phyloP scores from a whole-genome alignment of 495 filamentous ascomycete species.

The Hypoxylon subgilvum region DNA sequence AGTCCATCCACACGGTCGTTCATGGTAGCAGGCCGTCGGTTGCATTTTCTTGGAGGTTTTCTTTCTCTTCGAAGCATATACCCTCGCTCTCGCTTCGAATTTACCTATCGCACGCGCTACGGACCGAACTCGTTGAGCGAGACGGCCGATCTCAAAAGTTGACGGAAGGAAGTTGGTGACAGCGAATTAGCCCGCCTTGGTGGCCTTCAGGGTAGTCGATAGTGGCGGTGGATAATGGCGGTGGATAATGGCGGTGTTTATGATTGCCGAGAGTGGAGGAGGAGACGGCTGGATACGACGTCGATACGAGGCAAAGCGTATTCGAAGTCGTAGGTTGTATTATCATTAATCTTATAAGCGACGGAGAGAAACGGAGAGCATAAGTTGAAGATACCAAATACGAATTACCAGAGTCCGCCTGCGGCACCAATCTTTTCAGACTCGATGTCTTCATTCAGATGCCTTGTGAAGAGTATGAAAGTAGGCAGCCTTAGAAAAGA shows the following conservation, averaged over 20 bases:
- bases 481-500: not conserved
- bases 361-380: constrained; percentile 1
- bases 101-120: constrained; percentile 1
- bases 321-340: constrained; percentile 10
- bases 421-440: constrained; percentile 1
- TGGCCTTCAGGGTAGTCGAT: constrained; percentile 12
- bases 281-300: not conserved
- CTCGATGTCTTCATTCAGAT: not conserved
- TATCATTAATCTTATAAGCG: not conserved
- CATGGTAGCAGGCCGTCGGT: constrained; percentile 28
- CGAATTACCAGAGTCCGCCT: constrained; percentile 15
- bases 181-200: not conserved
- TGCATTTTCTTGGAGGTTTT: constrained; percentile 5
- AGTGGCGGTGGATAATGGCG: too few species aligned
- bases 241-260: too few species aligned
- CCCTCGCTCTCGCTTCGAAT: constrained; percentile 41
- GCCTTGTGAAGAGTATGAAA: constrained; percentile 2
- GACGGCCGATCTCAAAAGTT: constrained; percentile 22
- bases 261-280: not conserved
- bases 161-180: constrained; percentile 10
- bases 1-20: constrained; percentile 39
- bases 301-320: not conserved
- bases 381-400: constrained; percentile 26
- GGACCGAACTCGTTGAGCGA: constrained; percentile 30
- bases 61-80: constrained; percentile 39